phyloP scores from a whole-genome alignment of 1,284 basidiomycete species.

The Ganoderma meredithae region DNA sequence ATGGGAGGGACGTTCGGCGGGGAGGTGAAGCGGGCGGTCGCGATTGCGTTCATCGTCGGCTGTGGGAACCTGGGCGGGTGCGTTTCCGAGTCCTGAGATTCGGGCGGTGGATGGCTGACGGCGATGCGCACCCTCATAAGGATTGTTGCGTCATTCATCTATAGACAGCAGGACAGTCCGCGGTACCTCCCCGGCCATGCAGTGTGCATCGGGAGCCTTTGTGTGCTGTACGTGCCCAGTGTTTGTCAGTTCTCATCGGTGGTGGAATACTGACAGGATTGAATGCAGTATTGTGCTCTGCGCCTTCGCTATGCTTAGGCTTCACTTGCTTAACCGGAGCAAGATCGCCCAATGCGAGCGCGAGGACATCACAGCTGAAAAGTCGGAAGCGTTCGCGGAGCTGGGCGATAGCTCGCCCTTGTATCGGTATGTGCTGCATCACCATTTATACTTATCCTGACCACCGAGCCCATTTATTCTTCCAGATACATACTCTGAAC shows the following conservation, averaged over 20 bases:
- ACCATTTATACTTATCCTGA: too few species aligned
- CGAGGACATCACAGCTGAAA: conserved; percentile 18
- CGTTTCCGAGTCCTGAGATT: background rate
- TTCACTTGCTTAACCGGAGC: conserved; percentile 17
- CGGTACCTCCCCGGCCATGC: conserved; percentile 29
- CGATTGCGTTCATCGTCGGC: conserved; percentile 70
- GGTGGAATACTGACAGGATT: background rate
- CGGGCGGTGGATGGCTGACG: too few species aligned
- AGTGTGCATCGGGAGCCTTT: conserved; percentile 23
- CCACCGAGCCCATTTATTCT: background rate
- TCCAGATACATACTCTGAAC: background rate
- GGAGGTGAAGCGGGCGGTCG: conserved; percentile 72
- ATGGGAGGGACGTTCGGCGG: conserved; percentile 72
- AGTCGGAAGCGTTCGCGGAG: conserved; percentile 17
- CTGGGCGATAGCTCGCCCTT: conserved; percentile 29
- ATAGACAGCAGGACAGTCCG: conserved; percentile 28
- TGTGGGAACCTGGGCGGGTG: conserved; percentile 67
- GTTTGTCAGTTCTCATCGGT: background rate
- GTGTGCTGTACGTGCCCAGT: conserved; percentile 12
- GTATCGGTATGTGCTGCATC: conserved; percentile 20
- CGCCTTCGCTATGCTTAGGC: conserved; percentile 18
- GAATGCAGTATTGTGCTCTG: conserved; percentile 18
- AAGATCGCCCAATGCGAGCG: conserved; percentile 22
- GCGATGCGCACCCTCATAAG: background rate
- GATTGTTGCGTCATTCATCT: conserved; percentile 30